These are phyloP conservation scores for Pichia cactophila DNA, from an alignment of 1,139 yeast species.

Conservation along the genomic window DNA sequence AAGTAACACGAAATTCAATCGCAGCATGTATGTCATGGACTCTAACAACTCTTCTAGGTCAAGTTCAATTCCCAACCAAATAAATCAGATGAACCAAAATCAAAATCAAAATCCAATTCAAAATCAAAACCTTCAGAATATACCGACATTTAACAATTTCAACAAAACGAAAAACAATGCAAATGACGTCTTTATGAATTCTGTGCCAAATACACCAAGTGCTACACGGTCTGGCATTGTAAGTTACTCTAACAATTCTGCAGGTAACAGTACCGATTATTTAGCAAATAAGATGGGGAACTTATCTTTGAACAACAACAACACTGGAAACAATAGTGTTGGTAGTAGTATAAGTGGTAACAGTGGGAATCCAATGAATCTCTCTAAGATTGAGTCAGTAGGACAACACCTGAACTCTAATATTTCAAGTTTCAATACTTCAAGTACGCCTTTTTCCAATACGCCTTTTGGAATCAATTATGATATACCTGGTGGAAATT, in stretches of 20 bases:
- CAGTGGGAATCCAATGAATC: constrained; percentile 3
- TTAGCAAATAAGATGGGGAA: constrained; percentile 23
- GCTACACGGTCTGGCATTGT: not conserved
- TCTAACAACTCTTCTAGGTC: constrained; percentile 11
- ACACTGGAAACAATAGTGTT: constrained; percentile 6
- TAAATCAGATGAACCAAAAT: constrained; percentile 4
- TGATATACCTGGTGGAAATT: not conserved
- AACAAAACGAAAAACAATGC: not conserved
- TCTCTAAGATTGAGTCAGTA: not conserved
- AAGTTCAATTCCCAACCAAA: constrained; percentile 12
- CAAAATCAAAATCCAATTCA: not conserved
- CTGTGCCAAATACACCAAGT: not conserved
- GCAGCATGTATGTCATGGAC: constrained; percentile 1
- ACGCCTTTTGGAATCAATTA: not conserved
- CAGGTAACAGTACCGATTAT: constrained; percentile 1
- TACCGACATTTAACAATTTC: not conserved
- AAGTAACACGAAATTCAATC: not conserved
- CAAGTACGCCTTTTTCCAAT: not conserved
- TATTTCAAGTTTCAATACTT: not conserved
- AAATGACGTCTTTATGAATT: not conserved
- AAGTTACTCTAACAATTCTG: not conserved
- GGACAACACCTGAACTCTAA: not conserved
- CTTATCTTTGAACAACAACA: constrained; percentile 16
- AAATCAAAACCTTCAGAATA: not conserved
- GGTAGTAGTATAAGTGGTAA: constrained; percentile 2